Evolutionary conservation across 2,329 filamentous ascomycete species (phyloP), one percentile per base, ranked within the genome.

Genomic region (Fusarium nanum): DNA sequence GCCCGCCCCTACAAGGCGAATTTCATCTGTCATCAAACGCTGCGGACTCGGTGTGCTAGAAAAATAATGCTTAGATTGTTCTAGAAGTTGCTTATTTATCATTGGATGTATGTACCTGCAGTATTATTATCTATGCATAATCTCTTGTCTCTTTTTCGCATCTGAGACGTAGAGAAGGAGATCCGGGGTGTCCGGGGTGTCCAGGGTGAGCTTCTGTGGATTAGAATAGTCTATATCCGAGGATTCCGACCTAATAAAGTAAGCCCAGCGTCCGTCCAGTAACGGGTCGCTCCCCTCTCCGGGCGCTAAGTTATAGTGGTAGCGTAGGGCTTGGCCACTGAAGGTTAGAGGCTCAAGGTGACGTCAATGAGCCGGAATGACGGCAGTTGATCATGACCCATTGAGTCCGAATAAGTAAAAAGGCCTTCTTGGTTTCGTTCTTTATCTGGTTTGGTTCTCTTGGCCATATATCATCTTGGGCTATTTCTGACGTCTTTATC

Each of bases 341-440:
- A 30, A 44, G 28, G 42, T 30, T 40, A 25, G 28, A 28, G 37
- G 32, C 23, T 25, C 16, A 14, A n/a, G 32, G 66, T 72, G 69
- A 72, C 69, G 69, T 72, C 66, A 72, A 58, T 71, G 52, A 57
- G 53, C 64, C 52, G 68, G 59, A 68, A 64, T 60, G 40, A 68
- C 68, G 68, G 68, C 59, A 57, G 68, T 49, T 48, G 67, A 71
- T 70, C 67, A 54, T 54, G 63, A n/a, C 41, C 59, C 49, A 64
- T 68, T 40, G 28, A 34, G 50, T 52, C 58, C 63, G 41, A 61
- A 42, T 46, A 49, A 49, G 22, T 22, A 25, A 45, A 54, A 54
- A 37, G 34, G 34, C 30, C 11, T 48, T 64, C 59, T 64, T 60
- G 54, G 54, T 42, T 53, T 53, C 49, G 42, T 53, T 28, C 67